Base-by-base conservation (phyloP, 1,139 yeast species). In the Geotrichum fermentans region DNA sequence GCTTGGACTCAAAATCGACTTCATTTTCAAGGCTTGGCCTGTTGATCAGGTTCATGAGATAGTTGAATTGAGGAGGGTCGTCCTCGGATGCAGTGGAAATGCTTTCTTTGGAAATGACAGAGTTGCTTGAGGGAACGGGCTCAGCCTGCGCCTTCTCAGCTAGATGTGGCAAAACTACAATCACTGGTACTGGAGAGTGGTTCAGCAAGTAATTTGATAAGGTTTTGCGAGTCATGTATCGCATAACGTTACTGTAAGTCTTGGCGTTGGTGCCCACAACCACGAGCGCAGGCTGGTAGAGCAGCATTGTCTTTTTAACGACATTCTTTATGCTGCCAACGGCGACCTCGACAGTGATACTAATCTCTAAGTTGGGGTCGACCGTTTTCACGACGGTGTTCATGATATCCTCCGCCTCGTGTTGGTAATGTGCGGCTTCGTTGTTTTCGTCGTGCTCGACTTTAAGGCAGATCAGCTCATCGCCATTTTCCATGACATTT, bases 271-370 rank as follows among this genome's bases (percentile, higher is more conserved):
- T 55, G 1, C 63, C 61, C 13, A 61, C 62, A 11, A 60, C 56
- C 3, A 59, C 60, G 30, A 61, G 37, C 3, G 62, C 56, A 1
- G 65, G 64, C 51, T 61, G 62, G 40, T 61, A 61, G 39, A 61
- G 50, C 17, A 55, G 45, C 51, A 61, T 43, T 26, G 62, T 59
- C 40, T 60, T 59, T 35, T 55, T 45, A 4, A 61, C 64, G 28
- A 60, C 55, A 1, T 58, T 52, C 54, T 60, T 60, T 49, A 61
- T 58, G 36, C 39, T 39, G 14, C 64, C 62, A n/a, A 61, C 52
- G 4, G 59, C 64, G 24, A 61, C 49, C 45, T 61, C 65, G 4
- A 61, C 61, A 10, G 56, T 52, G 13, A 61, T 53, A 49, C 55
- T 59, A 43, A 59, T 53, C 40, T 56, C 54, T 13, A 56, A 45